These are phyloP conservation scores for Cornus kousa DNA, from an alignment of 148 eudicot species.

Conservation along the genomic window DNA sequence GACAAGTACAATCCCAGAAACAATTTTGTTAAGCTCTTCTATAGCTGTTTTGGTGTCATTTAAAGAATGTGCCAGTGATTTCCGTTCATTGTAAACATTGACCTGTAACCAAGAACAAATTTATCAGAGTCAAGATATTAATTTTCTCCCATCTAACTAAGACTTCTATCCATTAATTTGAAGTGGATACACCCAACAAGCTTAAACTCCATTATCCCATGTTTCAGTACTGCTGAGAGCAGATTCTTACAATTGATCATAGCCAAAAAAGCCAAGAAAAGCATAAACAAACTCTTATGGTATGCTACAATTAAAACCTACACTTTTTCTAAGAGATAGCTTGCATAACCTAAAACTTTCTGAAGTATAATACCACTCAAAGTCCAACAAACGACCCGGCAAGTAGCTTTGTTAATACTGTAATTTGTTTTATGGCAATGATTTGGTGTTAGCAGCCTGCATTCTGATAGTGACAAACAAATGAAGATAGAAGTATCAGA, in stretches of 20 bases:
- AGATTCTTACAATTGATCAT: not conserved
- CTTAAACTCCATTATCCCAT: not conserved
- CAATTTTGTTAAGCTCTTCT: constrained; percentile 65
- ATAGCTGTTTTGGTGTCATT: constrained; percentile 86
- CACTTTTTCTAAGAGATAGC: not conserved
- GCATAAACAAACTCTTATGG: not conserved
- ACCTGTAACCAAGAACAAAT: constrained; percentile 38
- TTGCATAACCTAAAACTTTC: not conserved
- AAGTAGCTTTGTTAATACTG: not conserved
- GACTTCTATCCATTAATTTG: not conserved
- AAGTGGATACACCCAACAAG: not conserved
- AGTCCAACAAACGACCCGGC: too few relatives aligned
- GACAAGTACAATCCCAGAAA: constrained; percentile 40
- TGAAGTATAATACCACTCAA: too few relatives aligned
- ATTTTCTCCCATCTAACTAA: not conserved
- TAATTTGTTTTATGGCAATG: not conserved
- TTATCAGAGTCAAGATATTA: not conserved
- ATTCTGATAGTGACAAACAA: not conserved
- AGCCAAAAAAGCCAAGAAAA: not conserved
- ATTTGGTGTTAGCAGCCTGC: too few relatives aligned
- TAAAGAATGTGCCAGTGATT: constrained; percentile 67
- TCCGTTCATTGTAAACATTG: constrained; percentile 65
- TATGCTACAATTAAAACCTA: not conserved
- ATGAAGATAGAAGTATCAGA: too few relatives aligned
- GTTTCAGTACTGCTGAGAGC: not conserved